Evolutionary conservation across 208 protist species (phyloP), one percentile per base, ranked within the genome.

Genomic region (Crithidia thermophila): DNA sequence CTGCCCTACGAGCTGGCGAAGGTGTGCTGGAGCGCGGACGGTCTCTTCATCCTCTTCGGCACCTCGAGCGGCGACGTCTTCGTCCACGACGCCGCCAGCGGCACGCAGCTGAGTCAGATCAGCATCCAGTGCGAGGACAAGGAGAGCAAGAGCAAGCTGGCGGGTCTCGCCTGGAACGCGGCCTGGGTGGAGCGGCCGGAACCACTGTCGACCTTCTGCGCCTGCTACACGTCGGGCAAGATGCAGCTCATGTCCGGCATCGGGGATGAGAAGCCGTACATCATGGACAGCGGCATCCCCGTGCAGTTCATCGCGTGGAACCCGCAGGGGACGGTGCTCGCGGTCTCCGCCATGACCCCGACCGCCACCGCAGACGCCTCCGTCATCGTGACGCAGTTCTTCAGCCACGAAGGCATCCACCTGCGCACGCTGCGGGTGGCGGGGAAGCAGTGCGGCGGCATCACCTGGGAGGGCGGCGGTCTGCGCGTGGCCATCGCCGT

Each of bases 21-120:
- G 51, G 87, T 98, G 43, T 85, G 91, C 63, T 99, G 98, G 97
- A 98, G 97, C 57, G 94, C 98, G 0, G 96, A 99, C 72, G 89
- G 90, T 37, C 77, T 83, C 37, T 87, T 77, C 58, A 86, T 98
- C 23, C 78, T 99, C 18, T 97, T 99, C 53, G 93, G 93, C 64
- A 98, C 94, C 11, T 65, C 74, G 31, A 58, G 52, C 10, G 94
- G 95, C 8, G 88, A 98, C 50, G 83, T 98, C 20, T 88, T 84
- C 58, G 80, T 98, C 28, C 95, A 98, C 78, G 94, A 98, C 70
- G 79, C 79, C 39, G 59, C 62, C 10, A 69, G 66, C 39, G 95
- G 94, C 18, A 74, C 94, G 45, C 81, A 79, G 60, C 73, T 98
- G 16, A 86, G 79, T 42, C 91, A 91, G 66, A 40, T 98, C 18